Evolutionary conservation across 305 asterid species (phyloP), one percentile per base, ranked within the genome.

Genomic region (Plantago coronopus): DNA sequence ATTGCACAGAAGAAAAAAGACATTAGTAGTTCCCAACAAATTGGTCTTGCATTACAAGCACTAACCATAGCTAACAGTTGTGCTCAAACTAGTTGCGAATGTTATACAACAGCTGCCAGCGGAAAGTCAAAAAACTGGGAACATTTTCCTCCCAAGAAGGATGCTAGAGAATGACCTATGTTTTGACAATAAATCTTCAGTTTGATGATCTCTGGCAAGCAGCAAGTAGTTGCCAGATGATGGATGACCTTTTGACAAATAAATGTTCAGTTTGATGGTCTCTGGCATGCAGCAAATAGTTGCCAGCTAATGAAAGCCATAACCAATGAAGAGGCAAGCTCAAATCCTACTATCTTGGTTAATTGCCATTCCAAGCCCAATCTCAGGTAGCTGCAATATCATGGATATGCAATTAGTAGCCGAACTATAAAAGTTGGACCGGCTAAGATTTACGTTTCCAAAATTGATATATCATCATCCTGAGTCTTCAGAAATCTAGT

Each of bases 231-330:
- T 94, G 99, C 96, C 97, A 94, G 84, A 97, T 90, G 63, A 87
- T 70, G 66, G n/a, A 17, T 64, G 54, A 56, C 42, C 62, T 42
- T 34, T 34, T 34, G 40, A 34, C 40, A 34, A 34, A n/a, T 20
- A 51, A 44, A 54, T 51, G 38, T 53, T 83, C 78, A 83, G 71
- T 54, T 80, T 21, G 93, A 91, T 4, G 91, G 94, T 75, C 86
- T 84, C 75, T 94, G 99, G 75, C 99, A 90, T 45, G 91, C 89
- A 18, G 81, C 62, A 65, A 85, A 87, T 50, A 94, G 76, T 72
- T 94, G 99, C 96, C 97, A 94, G 84, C 99, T 90, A 65, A 87
- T 70, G 66, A 90, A 87, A 67, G 99, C 97, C 94, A 90, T 85
- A 59, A 68, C 75, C 82, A 94, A 74, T 27, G 99, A 90, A 65